These are phyloP conservation scores for Sergeia podlipaevii DNA, from an alignment of 208 protist species.

Conservation along the genomic window DNA sequence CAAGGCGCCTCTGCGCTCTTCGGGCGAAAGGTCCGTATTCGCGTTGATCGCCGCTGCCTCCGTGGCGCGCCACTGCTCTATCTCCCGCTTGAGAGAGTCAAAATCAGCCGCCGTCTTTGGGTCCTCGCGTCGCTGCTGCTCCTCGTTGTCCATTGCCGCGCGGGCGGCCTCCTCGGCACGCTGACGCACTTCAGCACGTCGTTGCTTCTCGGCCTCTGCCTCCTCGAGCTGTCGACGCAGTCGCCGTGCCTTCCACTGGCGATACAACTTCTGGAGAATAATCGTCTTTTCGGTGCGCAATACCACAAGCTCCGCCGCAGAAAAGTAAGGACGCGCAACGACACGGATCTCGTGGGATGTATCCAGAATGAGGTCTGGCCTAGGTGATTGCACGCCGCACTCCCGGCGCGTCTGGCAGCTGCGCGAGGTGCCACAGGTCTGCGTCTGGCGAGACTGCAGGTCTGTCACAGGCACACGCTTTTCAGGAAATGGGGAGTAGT, in stretches of 20 bases:
- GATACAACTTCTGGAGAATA: constrained; percentile 90
- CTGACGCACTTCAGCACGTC: constrained; percentile 45
- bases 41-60: constrained; percentile 79
- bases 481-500: constrained; percentile 52
- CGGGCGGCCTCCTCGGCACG: constrained; percentile 61
- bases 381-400: constrained; percentile 88
- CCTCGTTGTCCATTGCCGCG: constrained; percentile 53
- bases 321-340: constrained; percentile 86
- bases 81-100: constrained; percentile 87
- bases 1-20: constrained; percentile 61
- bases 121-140: constrained; percentile 88
- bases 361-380: constrained; percentile 62
- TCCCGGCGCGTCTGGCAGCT: constrained; percentile 91
- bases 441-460: constrained; percentile 79
- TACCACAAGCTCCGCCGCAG: constrained; percentile 46
- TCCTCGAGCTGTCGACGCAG: constrained; percentile 54
- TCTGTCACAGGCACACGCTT: constrained; percentile 3
- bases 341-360: constrained; percentile 62
- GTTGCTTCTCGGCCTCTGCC: constrained; percentile 50
- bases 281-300: constrained; percentile 80
- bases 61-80: constrained; percentile 84
- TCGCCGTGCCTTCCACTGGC: constrained; percentile 91
- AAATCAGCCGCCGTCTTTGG: constrained; percentile 92
- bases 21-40: constrained; percentile 32
- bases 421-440: constrained; percentile 87